These are phyloP conservation scores for Solanum arcanum DNA, from an alignment of 257 asterid genomes.

Conservation along the genomic window DNA sequence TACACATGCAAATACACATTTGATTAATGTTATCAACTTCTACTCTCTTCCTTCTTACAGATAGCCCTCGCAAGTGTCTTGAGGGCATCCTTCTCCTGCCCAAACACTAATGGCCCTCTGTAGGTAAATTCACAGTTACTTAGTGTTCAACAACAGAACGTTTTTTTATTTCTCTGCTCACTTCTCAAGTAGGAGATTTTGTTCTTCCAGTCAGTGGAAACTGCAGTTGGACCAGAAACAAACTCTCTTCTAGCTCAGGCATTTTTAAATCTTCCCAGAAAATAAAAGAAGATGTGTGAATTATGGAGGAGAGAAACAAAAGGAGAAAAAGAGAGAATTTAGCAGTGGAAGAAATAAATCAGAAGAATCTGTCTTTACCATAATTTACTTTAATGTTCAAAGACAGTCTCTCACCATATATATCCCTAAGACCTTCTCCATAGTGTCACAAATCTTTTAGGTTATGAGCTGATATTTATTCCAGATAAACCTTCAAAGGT, in stretches of 20 bases:
- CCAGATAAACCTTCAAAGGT: neutral
- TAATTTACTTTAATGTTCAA: neutral
- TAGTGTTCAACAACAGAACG: neutral
- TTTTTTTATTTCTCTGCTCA: neutral
- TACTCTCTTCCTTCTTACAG: neutral
- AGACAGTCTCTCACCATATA: neutral
- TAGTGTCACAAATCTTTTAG: neutral
- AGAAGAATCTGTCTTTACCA: neutral
- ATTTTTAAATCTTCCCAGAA: neutral
- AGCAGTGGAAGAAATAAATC: neutral
- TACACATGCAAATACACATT: neutral
- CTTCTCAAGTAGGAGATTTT: neutral
- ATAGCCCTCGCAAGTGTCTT: neutral
- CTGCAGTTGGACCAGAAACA: neutral
- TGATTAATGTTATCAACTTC: neutral
- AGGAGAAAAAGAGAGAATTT: neutral
- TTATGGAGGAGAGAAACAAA: neutral
- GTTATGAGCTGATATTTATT: neutral
- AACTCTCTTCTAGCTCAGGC: neutral
- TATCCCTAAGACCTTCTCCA: neutral
- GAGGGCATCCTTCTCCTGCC: neutral
- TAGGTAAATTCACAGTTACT: neutral
- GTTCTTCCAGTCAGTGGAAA: neutral
- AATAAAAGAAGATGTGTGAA: neutral
- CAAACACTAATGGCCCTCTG: neutral